phyloP scores from a whole-genome alignment of 1,139 yeast genomes.

The Debaryomyces sp. region DNA sequence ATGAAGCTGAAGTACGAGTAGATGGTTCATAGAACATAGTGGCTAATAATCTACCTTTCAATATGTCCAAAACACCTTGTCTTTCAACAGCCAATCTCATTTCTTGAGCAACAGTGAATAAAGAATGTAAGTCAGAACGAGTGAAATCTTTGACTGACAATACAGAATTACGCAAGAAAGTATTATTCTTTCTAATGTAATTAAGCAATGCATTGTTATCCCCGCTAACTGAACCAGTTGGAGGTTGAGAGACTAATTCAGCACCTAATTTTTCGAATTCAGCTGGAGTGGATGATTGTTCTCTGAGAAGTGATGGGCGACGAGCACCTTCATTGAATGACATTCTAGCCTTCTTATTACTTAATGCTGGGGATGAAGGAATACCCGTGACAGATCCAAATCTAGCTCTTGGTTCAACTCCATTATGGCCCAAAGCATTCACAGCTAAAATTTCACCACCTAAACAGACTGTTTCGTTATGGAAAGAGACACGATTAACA shows the following conservation, averaged over 20 bases:
- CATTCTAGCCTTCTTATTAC: constrained; percentile 44
- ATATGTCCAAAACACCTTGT: constrained; percentile 88
- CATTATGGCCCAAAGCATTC: constrained; percentile 64
- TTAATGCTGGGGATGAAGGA: constrained; percentile 50
- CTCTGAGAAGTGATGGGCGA: constrained; percentile 47
- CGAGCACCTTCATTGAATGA: constrained; percentile 48
- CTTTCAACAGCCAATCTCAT: constrained; percentile 97
- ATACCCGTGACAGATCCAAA: constrained; percentile 44
- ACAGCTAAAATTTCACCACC: constrained; percentile 72
- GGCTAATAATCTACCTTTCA: constrained; percentile 88
- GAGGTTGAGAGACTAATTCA: constrained; percentile 74
- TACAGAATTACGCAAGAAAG: constrained; percentile 86
- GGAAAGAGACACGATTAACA: constrained; percentile 83
- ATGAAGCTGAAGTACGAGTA: constrained; percentile 93
- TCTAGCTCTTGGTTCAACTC: constrained; percentile 40
- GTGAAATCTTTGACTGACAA: constrained; percentile 85
- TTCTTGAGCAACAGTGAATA: constrained; percentile 97
- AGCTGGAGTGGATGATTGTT: constrained; percentile 34
- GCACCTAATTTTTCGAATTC: constrained; percentile 65
- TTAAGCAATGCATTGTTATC: constrained; percentile 79
- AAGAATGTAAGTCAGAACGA: constrained; percentile 85
- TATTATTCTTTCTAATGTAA: constrained; percentile 78
- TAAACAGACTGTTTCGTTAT: constrained; percentile 77
- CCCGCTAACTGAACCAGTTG: constrained; percentile 58
- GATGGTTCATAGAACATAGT: constrained; percentile 99